phyloP scores from a whole-genome alignment of 768 basidiomycete genomes.

The Lentinus tigrinus region DNA sequence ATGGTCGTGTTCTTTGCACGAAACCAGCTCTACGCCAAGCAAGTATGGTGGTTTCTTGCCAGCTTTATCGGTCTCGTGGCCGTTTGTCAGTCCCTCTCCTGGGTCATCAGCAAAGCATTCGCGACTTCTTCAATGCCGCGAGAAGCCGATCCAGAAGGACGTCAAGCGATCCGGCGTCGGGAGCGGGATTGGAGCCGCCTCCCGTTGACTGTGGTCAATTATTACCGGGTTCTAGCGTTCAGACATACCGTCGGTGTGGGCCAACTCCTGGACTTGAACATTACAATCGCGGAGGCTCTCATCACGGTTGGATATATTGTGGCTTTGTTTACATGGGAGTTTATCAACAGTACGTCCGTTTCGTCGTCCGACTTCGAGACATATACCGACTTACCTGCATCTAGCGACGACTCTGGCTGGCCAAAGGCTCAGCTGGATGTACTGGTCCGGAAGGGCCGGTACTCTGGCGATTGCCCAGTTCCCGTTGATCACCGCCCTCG shows the following conservation, averaged over 20 bases:
- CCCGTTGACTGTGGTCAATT: slow-evolving; percentile 25
- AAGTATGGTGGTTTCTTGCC: slow-evolving; percentile 43
- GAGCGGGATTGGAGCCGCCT: slow-evolving; percentile 19
- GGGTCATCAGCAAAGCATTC: slow-evolving; percentile 3
- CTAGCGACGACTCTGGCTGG: slow-evolving; percentile 27
- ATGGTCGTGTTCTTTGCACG: background rate
- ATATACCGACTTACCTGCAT: background rate
- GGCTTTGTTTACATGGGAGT: slow-evolving; percentile 28
- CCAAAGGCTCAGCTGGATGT: slow-evolving; percentile 18
- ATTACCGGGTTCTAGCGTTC: slow-evolving; percentile 31
- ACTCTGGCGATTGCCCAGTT: slow-evolving; percentile 48
- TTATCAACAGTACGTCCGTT: slow-evolving; percentile 26
- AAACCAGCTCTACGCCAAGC: slow-evolving; percentile 35
- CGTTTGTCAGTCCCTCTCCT: slow-evolving; percentile 32
- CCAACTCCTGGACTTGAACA: slow-evolving; percentile 24
- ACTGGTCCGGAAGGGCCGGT: slow-evolving; percentile 38
- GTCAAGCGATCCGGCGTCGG: background rate
- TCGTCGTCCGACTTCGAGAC: background rate
- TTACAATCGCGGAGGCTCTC: slow-evolving; percentile 38
- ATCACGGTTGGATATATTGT: slow-evolving; percentile 35
- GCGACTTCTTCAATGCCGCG: background rate
- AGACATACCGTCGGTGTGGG: slow-evolving; percentile 32
- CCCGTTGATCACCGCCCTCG: slow-evolving; percentile 55
- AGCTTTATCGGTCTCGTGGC: slow-evolving; percentile 41
- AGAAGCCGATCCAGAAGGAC: slow-evolving; percentile 7